These are phyloP conservation scores for Aspergillus glaucus DNA, from an alignment of 2,329 filamentous ascomycete genomes.

Conservation along the genomic window DNA sequence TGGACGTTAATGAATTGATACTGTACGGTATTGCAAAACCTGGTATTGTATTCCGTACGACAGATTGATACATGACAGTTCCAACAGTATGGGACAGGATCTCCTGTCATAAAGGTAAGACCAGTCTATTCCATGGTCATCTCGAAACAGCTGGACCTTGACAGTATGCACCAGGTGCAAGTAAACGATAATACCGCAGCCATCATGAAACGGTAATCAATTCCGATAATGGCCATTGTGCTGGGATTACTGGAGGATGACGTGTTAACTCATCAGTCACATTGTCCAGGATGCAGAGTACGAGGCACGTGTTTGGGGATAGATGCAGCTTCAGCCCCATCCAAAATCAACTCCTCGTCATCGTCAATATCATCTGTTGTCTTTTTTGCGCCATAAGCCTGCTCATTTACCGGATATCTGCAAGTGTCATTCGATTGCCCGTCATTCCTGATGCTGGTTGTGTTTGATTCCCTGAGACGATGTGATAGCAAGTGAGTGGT, in stretches of 20 bases:
- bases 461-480: no score
- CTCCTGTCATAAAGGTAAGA: neutral
- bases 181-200: neutral
- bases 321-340: no score
- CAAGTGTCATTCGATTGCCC: no score
- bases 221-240: neutral
- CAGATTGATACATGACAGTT: neutral
- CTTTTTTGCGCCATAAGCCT: no score
- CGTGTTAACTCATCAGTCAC: neutral
- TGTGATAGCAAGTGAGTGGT: no score
- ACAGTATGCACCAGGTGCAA: neutral
- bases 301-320: no score
- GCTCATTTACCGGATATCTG: no score
- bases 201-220: neutral
- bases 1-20: neutral
- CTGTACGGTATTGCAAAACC: neutral
- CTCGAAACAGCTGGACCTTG: no score
- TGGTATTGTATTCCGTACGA: neutral
- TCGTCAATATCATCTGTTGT: no score
- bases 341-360: no score
- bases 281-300: neutral
- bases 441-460: no score
- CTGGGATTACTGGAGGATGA: neutral
- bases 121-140: no score
- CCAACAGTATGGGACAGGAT: neutral